These are phyloP conservation scores for Chlorophyllum brunneum DNA, from an alignment of 768 basidiomycete genomes.

Conservation along the genomic window DNA sequence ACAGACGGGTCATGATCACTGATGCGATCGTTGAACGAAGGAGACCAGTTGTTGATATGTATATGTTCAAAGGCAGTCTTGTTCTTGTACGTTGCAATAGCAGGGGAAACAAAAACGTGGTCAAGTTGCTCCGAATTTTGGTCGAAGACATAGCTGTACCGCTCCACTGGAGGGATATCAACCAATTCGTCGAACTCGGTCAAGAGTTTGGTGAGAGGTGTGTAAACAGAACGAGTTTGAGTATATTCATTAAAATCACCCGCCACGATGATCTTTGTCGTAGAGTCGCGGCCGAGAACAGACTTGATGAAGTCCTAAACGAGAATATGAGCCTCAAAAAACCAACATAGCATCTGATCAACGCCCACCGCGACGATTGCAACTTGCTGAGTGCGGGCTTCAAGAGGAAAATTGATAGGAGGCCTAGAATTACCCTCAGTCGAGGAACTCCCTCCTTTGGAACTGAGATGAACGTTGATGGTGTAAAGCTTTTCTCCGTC, in stretches of 20 bases:
- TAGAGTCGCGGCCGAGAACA: slow-evolving; percentile 35
- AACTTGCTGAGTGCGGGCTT: slow-evolving; percentile 46
- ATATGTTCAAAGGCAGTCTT: slow-evolving; percentile 50
- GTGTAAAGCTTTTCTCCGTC: slow-evolving; percentile 47
- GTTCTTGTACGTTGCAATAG: slow-evolving; percentile 36
- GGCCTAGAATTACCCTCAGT: slow-evolving; percentile 54
- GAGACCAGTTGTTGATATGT: slow-evolving; percentile 58
- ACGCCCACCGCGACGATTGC: slow-evolving; percentile 47
- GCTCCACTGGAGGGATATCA: slow-evolving; percentile 41
- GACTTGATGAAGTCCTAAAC: slow-evolving; percentile 44
- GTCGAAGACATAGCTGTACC: slow-evolving; percentile 61
- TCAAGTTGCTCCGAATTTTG: slow-evolving; percentile 58
- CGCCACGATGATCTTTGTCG: slow-evolving; percentile 48
- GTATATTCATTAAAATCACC: slow-evolving; percentile 64
- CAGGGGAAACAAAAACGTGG: slow-evolving; percentile 49
- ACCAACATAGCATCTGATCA: slow-evolving; percentile 9
- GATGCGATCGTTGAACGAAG: slow-evolving; percentile 34
- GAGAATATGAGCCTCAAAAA: not conserved
- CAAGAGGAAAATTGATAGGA: slow-evolving; percentile 51
- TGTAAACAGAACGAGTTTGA: slow-evolving; percentile 49
- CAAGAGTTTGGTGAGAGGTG: slow-evolving; percentile 36
- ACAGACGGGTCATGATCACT: slow-evolving; percentile 65
- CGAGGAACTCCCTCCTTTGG: slow-evolving; percentile 54
- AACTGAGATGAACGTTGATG: slow-evolving; percentile 56
- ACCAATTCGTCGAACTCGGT: slow-evolving; percentile 51